These are phyloP conservation scores for Hypoxylon crocopeplum DNA, from an alignment of 495 filamentous ascomycete genomes.

Conservation along the genomic window DNA sequence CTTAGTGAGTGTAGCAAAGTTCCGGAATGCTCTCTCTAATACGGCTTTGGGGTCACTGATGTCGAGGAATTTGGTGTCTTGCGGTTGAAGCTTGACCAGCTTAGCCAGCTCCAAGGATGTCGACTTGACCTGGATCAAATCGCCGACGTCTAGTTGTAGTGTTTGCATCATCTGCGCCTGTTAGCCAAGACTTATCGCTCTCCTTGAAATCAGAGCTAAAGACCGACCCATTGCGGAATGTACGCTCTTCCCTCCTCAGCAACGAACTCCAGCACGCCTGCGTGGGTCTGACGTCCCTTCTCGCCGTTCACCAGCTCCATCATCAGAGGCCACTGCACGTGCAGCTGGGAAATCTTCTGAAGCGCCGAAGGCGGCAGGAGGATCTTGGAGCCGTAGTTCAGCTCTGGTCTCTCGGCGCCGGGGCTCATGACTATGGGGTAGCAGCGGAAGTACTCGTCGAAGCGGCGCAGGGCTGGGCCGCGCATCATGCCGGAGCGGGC, in stretches of 20 bases:
- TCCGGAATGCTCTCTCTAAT: conserved; percentile 92
- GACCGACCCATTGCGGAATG: conserved; percentile 87
- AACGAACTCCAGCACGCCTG: conserved; percentile 95
- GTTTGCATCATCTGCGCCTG: conserved; percentile 85
- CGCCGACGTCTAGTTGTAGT: conserved; percentile 84
- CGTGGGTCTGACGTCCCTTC: conserved; percentile 80
- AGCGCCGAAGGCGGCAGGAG: conserved; percentile 93
- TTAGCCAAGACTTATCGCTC: conserved; percentile 25
- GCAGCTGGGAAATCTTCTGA: conserved; percentile 93
- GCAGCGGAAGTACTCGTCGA: conserved; percentile 97
- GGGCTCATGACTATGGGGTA: conserved; percentile 94
- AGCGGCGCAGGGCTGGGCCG: conserved; percentile 61
- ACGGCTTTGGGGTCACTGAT: conserved; percentile 99
- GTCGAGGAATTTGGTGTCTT: conserved; percentile 88
- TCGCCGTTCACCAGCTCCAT: conserved; percentile 92
- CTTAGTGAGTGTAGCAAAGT: conserved; percentile 90
- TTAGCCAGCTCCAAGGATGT: conserved; percentile 87
- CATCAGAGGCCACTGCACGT: conserved; percentile 97
- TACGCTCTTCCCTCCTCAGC: conserved; percentile 97
- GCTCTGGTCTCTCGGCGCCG: conserved; percentile 85
- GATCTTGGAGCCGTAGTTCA: conserved; percentile 97
- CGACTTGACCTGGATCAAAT: conserved; percentile 91
- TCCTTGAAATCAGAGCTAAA: background rate
- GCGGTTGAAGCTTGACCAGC: conserved; percentile 95
- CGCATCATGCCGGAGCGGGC: conserved; percentile 48